phyloP scores from a whole-genome alignment of 2,329 filamentous ascomycete genomes.

The Neoarthrinium moseri region DNA sequence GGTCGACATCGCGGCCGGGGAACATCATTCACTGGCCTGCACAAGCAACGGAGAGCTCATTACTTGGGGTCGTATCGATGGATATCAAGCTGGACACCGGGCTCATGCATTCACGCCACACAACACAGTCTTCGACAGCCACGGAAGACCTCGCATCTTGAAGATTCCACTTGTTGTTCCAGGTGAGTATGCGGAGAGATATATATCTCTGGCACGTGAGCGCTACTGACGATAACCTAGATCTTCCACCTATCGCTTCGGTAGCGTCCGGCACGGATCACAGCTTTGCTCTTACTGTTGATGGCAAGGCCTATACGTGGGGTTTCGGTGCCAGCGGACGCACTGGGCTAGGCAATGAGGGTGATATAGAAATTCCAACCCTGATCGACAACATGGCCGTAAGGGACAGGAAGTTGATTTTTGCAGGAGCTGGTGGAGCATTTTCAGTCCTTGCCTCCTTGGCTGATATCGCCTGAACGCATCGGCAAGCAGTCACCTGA shows the following conservation, averaged over 20 bases:
- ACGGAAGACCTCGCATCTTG: background rate
- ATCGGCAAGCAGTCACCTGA: no score
- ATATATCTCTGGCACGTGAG: background rate
- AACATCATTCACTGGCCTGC: conserved; percentile 41
- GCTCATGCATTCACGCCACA: no score
- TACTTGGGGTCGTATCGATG: conserved; percentile 46
- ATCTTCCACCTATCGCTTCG: background rate
- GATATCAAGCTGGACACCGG: conserved; percentile 55
- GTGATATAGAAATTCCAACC: conserved; percentile 6
- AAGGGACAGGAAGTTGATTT: background rate
- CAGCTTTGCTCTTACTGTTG: background rate
- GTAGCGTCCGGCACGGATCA: background rate
- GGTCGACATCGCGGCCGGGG: background rate
- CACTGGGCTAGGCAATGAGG: background rate
- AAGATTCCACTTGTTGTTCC: background rate
- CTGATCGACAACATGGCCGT: background rate
- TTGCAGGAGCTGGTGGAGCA: background rate
- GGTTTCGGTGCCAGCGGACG: background rate
- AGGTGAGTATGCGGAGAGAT: background rate
- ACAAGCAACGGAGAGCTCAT: conserved; percentile 40
- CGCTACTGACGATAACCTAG: background rate
- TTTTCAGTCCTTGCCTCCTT: background rate
- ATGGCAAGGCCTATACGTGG: background rate
- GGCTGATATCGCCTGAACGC: background rate
- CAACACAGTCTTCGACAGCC: no score